phyloP scores from a whole-genome alignment of 257 asterid species.

The Solanum arcanum region DNA sequence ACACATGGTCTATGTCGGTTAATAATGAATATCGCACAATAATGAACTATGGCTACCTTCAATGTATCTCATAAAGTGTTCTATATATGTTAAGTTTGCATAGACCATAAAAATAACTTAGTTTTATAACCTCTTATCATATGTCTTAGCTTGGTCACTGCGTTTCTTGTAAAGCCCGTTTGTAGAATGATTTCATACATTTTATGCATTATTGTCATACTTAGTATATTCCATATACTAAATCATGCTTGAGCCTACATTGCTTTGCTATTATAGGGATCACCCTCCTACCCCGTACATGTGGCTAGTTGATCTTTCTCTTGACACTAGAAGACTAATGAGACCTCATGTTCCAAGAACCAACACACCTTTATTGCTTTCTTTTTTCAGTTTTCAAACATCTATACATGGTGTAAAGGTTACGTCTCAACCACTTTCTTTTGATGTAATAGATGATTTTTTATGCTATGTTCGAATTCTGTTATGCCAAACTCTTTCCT shows the following conservation, averaged over 20 bases:
- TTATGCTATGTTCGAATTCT: background rate
- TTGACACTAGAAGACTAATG: background rate
- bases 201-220: background rate
- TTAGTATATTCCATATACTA: background rate
- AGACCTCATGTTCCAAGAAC: background rate
- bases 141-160: background rate
- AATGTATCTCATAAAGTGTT: background rate
- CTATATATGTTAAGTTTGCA: background rate
- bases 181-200: background rate
- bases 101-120: background rate
- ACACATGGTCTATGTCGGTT: background rate
- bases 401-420: background rate
- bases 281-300: background rate
- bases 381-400: background rate
- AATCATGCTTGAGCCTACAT: background rate
- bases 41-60: background rate
- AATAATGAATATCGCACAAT: too few relatives aligned
- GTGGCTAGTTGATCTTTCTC: background rate
- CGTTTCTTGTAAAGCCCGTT: background rate
- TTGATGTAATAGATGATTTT: background rate
- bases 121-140: background rate
- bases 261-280: background rate
- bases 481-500: background rate
- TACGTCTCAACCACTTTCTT: background rate
- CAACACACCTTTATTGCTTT: background rate